Evolutionary conservation across 2,329 filamentous ascomycete species (phyloP).

Genomic region (Diaporthe sp.): DNA sequence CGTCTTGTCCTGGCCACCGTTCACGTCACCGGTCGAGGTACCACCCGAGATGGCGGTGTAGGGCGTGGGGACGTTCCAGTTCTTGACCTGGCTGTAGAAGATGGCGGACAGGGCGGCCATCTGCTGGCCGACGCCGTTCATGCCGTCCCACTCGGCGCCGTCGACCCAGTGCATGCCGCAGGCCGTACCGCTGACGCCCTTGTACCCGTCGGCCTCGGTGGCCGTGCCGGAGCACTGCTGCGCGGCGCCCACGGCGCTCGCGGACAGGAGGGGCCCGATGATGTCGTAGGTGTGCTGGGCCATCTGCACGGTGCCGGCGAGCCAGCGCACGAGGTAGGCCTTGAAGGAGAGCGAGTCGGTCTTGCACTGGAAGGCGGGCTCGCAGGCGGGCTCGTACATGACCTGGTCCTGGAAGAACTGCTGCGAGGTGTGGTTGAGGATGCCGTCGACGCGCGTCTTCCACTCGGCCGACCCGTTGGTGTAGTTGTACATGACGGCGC

Average conservation of each 20-base stretch:
- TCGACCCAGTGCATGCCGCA: conserved; percentile 63
- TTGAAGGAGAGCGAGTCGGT: conserved; percentile 71
- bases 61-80: conserved; percentile 44
- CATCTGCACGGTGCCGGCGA: conserved; percentile 54
- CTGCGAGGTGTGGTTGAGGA: conserved; percentile 59
- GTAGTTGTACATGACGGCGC: conserved; percentile 59
- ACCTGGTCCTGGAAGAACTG: conserved; percentile 64
- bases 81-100: conserved; percentile 53
- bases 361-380: conserved; percentile 61
- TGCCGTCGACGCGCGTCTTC: conserved; percentile 62
- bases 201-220: conserved; percentile 42
- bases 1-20: conserved; percentile 32
- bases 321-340: conserved; percentile 68
- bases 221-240: conserved; percentile 50
- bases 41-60: conserved; percentile 30
- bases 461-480: conserved; percentile 56
- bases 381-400: conserved; percentile 69
- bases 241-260: conserved; percentile 56
- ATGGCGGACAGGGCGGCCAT: conserved; percentile 60
- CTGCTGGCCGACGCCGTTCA: conserved; percentile 61
- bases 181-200: conserved; percentile 55
- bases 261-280: conserved; percentile 53
- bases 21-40: conserved; percentile 34
- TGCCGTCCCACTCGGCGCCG: conserved; percentile 56
- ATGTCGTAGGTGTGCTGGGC: conserved; percentile 52